These are phyloP conservation scores for Aphanomyces cochlioides DNA, from an alignment of 352 stramenopile species.

Conservation along the genomic window DNA sequence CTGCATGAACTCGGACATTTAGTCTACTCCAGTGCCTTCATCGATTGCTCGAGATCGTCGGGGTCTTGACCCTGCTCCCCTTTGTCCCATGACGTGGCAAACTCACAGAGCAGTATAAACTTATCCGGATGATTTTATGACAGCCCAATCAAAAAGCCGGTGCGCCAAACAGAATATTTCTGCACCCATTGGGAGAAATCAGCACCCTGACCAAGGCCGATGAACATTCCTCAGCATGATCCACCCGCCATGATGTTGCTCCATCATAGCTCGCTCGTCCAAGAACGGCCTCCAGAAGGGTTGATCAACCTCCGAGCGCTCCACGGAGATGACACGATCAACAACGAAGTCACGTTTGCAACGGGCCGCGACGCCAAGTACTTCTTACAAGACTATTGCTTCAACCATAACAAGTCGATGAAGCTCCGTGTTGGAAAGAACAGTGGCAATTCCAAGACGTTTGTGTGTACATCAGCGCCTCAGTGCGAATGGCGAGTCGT, in stretches of 20 bases:
- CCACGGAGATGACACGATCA: conserved; percentile 26
- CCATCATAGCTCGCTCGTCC: not conserved
- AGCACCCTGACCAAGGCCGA: too few species aligned
- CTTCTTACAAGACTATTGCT: conserved; percentile 30
- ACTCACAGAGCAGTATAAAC: too few species aligned
- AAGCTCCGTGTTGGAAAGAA: conserved; percentile 27
- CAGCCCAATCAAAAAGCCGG: too few species aligned
- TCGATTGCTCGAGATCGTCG: too few species aligned
- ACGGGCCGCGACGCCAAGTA: conserved; percentile 30
- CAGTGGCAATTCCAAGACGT: conserved; percentile 30
- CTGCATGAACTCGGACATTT: too few species aligned
- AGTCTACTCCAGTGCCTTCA: too few species aligned
- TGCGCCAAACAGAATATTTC: too few species aligned
- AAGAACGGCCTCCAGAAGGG: not conserved
- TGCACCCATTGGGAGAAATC: too few species aligned
- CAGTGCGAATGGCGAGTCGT: conserved; percentile 25
- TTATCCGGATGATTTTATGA: too few species aligned
- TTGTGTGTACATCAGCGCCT: conserved; percentile 27
- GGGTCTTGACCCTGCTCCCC: too few species aligned
- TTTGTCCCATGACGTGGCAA: too few species aligned
- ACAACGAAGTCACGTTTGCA: conserved; percentile 22
- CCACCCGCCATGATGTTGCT: not conserved
- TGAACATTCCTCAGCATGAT: too few species aligned
- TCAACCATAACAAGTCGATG: conserved; percentile 29
- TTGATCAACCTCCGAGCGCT: conserved; percentile 23